phyloP scores from a whole-genome alignment of 306 rosid genomes.

The Dryas drummondii region DNA sequence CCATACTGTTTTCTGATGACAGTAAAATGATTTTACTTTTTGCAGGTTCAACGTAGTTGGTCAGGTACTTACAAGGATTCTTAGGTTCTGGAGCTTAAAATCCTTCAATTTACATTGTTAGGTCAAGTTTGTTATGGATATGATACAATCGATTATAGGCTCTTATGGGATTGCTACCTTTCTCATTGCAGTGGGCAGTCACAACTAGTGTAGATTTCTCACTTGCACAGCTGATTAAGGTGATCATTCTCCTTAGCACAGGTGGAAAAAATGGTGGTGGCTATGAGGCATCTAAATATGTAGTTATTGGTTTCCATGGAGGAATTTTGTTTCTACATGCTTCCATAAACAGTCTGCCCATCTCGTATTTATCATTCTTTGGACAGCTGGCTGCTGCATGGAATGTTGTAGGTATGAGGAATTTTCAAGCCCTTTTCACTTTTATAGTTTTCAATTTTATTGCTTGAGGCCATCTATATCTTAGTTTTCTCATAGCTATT shows the following conservation, averaged over 20 bases:
- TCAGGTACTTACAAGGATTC: conserved; percentile 63
- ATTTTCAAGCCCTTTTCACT: conserved; percentile 14
- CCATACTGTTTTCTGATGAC: conserved; percentile 26
- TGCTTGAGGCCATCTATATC: conserved; percentile 12
- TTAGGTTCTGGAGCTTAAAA: conserved; percentile 28
- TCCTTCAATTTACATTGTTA: conserved; percentile 32
- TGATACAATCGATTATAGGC: conserved; percentile 13
- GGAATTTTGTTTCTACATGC: conserved; percentile 78
- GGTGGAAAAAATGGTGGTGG: conserved; percentile 90
- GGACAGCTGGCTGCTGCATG: conserved; percentile 89
- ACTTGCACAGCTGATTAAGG: conserved; percentile 81
- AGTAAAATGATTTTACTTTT: conserved; percentile 30
- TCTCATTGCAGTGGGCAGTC: conserved; percentile 92
- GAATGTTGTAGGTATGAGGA: conserved; percentile 70
- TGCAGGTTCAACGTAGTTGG: conserved; percentile 99
- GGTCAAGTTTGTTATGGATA: conserved; percentile 30
- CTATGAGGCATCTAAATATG: conserved; percentile 71
- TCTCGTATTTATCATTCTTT: conserved; percentile 74
- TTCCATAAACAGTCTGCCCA: conserved; percentile 74
- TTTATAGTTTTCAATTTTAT: neutral
- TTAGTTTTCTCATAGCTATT: conserved; percentile 23
- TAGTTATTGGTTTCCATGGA: conserved; percentile 64
- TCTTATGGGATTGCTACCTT: conserved; percentile 33
- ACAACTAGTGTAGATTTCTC: conserved; percentile 92
- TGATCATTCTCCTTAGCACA: conserved; percentile 85